Percentiles rank a stretch among this genome's conserved stretches.
phyloP scores from a whole-genome alignment of 2,329 filamentous ascomycete genomes.

The Aspergillus fumigatiaffinis region DNA sequence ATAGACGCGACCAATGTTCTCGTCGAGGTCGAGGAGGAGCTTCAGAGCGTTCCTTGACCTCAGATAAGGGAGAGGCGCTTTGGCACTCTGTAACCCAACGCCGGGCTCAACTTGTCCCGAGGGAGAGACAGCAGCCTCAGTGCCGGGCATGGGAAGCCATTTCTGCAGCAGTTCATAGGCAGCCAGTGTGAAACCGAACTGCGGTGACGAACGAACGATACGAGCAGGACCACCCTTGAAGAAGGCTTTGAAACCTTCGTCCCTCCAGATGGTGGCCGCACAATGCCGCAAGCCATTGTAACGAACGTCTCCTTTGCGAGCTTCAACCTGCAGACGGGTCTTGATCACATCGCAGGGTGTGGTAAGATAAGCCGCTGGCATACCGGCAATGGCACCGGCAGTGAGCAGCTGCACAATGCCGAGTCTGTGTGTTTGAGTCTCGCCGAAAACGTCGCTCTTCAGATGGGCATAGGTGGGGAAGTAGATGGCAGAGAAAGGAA shows the following conservation, averaged over 20 bases:
- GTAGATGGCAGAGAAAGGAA: conserved; percentile 98
- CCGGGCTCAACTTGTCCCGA: conserved; percentile 61
- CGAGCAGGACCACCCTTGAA: conserved; percentile 97
- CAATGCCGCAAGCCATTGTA: conserved; percentile 87
- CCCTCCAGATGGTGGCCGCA: conserved; percentile 75
- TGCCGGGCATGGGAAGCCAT: conserved; percentile 71
- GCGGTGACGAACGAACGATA: conserved; percentile 89
- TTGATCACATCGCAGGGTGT: conserved; percentile 99
- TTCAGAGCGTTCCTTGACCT: conserved; percentile 87
- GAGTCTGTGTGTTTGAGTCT: conserved; percentile 80
- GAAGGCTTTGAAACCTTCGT: conserved; percentile 94
- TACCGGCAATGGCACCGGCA: conserved; percentile 89
- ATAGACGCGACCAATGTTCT: conserved; percentile 79
- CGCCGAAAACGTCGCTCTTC: conserved; percentile 91
- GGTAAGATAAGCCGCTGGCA: conserved; percentile 89
- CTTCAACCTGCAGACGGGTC: conserved; percentile 94
- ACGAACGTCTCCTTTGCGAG: conserved; percentile 84
- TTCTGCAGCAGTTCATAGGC: conserved; percentile 90
- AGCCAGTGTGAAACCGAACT: conserved; percentile 96
- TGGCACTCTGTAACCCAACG: conserved; percentile 61
- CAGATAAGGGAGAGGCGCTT: conserved; percentile 61
- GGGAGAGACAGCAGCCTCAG: conserved; percentile 50
- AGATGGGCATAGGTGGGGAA: conserved; percentile 95
- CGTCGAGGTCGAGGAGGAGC: conserved; percentile 89
- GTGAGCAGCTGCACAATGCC: conserved; percentile 87